Percentiles rank a stretch among this genome's conserved stretches.
Evolutionary conservation across 2,329 filamentous ascomycete species (phyloP).

Genomic region (Zymoseptoria crescenta): DNA sequence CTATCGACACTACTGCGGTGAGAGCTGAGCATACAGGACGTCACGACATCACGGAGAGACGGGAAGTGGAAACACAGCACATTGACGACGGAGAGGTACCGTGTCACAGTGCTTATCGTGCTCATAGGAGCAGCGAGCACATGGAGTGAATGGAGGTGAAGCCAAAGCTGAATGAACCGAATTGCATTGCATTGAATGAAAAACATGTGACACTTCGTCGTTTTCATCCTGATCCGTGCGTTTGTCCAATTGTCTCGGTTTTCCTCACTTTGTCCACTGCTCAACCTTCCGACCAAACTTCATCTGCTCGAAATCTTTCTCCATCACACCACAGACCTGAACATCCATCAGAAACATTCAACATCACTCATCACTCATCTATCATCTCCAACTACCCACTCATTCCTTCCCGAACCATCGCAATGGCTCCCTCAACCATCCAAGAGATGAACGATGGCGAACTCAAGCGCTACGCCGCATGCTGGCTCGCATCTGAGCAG

Average conservation of each 20-base stretch:
- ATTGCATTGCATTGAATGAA: neutral
- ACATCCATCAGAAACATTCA: neutral
- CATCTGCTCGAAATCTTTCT: neutral
- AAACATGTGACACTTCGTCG: neutral
- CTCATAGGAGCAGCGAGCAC: neutral
- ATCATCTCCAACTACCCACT: neutral
- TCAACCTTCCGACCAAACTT: too few species aligned
- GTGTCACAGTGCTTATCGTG: neutral
- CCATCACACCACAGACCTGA: neutral
- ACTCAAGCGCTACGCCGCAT: constrained; percentile 15
- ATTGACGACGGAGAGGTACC: neutral
- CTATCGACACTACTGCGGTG: neutral
- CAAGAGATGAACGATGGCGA: constrained; percentile 5
- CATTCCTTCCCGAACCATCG: constrained; percentile 1
- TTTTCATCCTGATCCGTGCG: neutral
- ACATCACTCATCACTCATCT: constrained; percentile 1
- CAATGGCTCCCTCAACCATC: constrained; percentile 5
- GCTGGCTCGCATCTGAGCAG: constrained; percentile 9
- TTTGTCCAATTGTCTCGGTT: too few species aligned
- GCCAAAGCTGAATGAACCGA: neutral
- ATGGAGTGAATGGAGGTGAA: neutral
- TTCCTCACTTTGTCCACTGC: too few species aligned
- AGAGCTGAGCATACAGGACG: neutral
- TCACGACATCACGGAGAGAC: neutral
- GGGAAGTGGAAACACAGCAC: neutral